Evolutionary conservation across 352 stramenopile species (phyloP), one percentile per base, ranked within the genome.

Genomic region (Aphanomyces euteiches): DNA sequence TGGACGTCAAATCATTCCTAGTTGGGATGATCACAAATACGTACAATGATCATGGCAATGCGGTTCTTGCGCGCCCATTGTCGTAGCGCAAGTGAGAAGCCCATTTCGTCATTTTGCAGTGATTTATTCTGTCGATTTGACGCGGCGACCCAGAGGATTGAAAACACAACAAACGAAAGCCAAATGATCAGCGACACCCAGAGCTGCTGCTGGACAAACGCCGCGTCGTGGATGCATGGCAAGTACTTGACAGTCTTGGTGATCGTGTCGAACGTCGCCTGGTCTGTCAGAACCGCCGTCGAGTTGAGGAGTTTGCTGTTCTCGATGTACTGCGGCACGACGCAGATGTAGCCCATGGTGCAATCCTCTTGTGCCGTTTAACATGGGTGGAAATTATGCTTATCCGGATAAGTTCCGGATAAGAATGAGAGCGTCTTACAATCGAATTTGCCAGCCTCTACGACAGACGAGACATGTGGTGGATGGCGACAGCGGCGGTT

Each of bases 11-110:
- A 0, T 19, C 64, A 39, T 36, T 7, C 17, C 5, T 8, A 47
- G 8, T 19, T n/a, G 4, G 12, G 41, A 28, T 10, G 41, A 28
- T 10, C 34, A 13, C 6, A 38, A 66, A 19, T 60, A 47, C 77
- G 63, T 81, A 90, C 83, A 48, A 95, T 83, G 60, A 95, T 82
- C 17, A 83, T 79, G 3, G 87, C 87, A 0, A 81, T 69, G 56
- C 83, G 85, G 3, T 84, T 91, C 34, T 85, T 95, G 56, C 84
- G 81, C 13, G 85, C 87, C 87, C 87, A 95, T 59, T 83, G 79
- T 3, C 87, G 82, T 21, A 79, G 80, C 57, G 77, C 79, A 21
- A 95, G 84, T 37, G 87, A 95, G 74, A 95, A 95, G 38, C 85
- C 85, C 65, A 92, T 75, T 72, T 93, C 82, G 67, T 88, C 79